Evolutionary conservation across 495 filamentous ascomycete species (phyloP).

Genomic region (Penicillium cinerascens): DNA sequence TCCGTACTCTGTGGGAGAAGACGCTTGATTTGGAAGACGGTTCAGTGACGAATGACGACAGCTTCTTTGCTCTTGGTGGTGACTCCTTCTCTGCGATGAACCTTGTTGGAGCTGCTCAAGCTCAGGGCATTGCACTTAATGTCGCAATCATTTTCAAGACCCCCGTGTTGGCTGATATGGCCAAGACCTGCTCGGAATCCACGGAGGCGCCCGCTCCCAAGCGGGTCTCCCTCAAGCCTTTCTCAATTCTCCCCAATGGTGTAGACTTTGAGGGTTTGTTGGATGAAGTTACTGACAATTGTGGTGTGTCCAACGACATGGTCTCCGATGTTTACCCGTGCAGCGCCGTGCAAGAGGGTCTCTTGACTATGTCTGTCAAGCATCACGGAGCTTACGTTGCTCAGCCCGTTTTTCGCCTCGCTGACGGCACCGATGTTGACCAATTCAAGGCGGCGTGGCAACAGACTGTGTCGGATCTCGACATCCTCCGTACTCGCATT

Average conservation of each 20-base stretch:
- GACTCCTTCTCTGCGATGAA: slow-evolving; percentile 57
- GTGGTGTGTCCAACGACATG: slow-evolving; percentile 32
- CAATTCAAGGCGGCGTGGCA: slow-evolving; percentile 55
- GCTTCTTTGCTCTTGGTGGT: slow-evolving; percentile 53
- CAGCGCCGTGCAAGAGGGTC: slow-evolving; percentile 67
- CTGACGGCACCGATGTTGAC: slow-evolving; percentile 38
- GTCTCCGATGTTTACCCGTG: slow-evolving; percentile 63
- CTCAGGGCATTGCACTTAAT: slow-evolving; percentile 42
- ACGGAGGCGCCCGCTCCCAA: neutral
- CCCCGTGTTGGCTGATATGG: slow-evolving; percentile 48
- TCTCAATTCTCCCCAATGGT: slow-evolving; percentile 40
- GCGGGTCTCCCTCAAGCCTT: slow-evolving; percentile 31
- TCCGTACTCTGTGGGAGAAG: slow-evolving; percentile 37
- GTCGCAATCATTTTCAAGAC: slow-evolving; percentile 49
- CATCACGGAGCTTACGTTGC: slow-evolving; percentile 52
- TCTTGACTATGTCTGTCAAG: slow-evolving; percentile 59
- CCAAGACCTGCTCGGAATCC: slow-evolving; percentile 24
- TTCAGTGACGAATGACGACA: slow-evolving; percentile 43
- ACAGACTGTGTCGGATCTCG: slow-evolving; percentile 39
- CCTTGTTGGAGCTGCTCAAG: slow-evolving; percentile 46
- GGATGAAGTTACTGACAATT: slow-evolving; percentile 45
- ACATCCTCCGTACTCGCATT: slow-evolving; percentile 56
- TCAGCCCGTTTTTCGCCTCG: slow-evolving; percentile 44
- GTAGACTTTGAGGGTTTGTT: slow-evolving; percentile 28
- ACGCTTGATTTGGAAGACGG: slow-evolving; percentile 33